Evolutionary conservation across 192 early-diverging fungal genomes (phyloP).

Genomic region (Coemansia javaensis): DNA sequence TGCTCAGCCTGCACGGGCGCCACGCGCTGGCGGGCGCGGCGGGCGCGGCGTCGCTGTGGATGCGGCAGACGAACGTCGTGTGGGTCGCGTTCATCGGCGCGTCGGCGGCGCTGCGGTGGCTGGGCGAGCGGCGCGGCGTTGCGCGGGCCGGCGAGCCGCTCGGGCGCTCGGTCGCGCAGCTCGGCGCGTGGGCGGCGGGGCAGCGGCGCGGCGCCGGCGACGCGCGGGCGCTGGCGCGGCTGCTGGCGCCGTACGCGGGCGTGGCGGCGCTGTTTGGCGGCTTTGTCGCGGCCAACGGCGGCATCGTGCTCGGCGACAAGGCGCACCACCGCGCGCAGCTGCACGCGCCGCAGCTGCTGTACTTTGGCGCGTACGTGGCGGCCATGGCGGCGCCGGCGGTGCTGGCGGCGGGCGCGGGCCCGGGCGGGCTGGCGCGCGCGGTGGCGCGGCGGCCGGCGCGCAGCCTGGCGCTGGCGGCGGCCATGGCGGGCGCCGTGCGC

Average conservation of each 20-base stretch:
- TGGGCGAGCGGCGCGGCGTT: constrained; percentile 3
- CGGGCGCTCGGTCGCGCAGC: neutral
- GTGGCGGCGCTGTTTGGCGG: constrained; percentile 51
- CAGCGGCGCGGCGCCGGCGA: neutral
- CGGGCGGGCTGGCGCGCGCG: constrained; percentile 30
- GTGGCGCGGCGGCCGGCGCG: constrained; percentile 1
- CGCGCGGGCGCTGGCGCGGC: too few species aligned
- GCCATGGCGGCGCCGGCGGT: constrained; percentile 51
- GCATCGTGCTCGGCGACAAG: constrained; percentile 87
- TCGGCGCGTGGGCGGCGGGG: constrained; percentile 3
- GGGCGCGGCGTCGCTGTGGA: constrained; percentile 55
- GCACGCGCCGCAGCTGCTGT: constrained; percentile 83
- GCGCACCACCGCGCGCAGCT: constrained; percentile 72
- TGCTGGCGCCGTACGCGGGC: constrained; percentile 12
- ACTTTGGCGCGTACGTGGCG: constrained; percentile 66
- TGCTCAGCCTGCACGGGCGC: constrained; percentile 45
- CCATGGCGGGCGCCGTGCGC: constrained; percentile 45
- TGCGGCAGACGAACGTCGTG: constrained; percentile 90
- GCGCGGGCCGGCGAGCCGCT: neutral
- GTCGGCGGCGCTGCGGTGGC: constrained; percentile 13
- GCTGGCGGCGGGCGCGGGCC: neutral
- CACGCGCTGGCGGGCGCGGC: constrained; percentile 57
- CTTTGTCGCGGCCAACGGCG: constrained; percentile 74
- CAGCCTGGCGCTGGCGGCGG: neutral
- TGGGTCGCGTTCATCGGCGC: constrained; percentile 71